A percentile compares a stretch with the other conserved stretches of the same genome.
Conservation (phyloP, 2,329 filamentous ascomycete genomes). For the Apiospora malaysiana region DNA sequence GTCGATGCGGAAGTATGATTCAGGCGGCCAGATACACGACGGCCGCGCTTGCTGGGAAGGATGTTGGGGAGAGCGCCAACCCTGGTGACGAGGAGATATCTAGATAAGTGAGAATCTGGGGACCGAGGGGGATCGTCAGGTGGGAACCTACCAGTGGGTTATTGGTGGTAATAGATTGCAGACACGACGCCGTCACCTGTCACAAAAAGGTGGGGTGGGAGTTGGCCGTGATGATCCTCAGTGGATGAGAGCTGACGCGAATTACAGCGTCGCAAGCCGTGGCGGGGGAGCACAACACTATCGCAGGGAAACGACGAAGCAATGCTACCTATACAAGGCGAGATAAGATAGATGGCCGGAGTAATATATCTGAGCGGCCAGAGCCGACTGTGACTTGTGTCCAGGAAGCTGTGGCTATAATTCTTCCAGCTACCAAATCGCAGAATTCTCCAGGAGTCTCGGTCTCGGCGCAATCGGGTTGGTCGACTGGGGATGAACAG, state of each 20-base stretch:
- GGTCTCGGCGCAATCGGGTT: constrained; percentile 29
- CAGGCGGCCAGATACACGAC: not conserved
- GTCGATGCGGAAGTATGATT: not conserved
- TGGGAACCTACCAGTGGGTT: constrained; percentile 14
- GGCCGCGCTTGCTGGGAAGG: not conserved
- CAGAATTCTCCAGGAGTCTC: constrained; percentile 30
- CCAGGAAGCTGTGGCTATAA: constrained; percentile 33
- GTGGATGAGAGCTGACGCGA: not conserved
- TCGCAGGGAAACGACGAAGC: not conserved
- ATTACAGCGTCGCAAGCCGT: not conserved
- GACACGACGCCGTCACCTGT: constrained; percentile 16
- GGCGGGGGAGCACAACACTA: not conserved
- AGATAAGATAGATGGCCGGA: constrained; percentile 24
- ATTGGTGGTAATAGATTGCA: constrained; percentile 23
- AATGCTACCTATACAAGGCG: constrained; percentile 6
- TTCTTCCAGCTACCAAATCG: constrained; percentile 40
- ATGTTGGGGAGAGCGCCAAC: not conserved
- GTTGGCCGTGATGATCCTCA: constrained; percentile 16
- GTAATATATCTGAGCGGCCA: constrained; percentile 27
- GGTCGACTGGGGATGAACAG: constrained; percentile 21
- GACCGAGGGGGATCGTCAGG: not conserved
- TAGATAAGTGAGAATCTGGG: constrained; percentile 12
- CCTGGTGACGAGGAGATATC: constrained; percentile 8
- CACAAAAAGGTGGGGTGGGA: constrained; percentile 20
- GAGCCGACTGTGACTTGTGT: constrained; percentile 27